Evolutionary conservation across 352 stramenopile species (phyloP), one percentile per base, ranked within the genome.

Genomic region (Globisporangium polare): DNA sequence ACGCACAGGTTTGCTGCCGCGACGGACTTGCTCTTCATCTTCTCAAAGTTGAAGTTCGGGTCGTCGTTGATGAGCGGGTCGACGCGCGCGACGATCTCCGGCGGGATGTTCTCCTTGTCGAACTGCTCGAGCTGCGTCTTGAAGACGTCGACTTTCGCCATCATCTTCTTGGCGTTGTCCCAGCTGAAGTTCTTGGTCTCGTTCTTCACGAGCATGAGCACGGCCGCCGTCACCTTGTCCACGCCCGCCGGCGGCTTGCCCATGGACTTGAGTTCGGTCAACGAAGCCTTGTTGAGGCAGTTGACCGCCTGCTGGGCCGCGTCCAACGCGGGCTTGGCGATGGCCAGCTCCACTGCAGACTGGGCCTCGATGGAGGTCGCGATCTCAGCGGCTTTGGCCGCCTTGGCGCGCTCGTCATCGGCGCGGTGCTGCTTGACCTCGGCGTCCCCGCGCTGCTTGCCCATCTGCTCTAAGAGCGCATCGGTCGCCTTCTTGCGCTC

Each of bases 121-220:
- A 97, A 98, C 22, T 92, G 78, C 66, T 97, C 88, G 2, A 98
- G 71, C 37, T 83, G 75, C 39, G 92, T 73, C 73, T 97, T 97
- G 74, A 98, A 98, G 5, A 89, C 76, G 61, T 97, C 91, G 13
- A 96, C 84, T 39, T 97, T 97, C 2, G 92, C 92, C 92, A 98
- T 98, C 92, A 98, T 97, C 66, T 97, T 98, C 77, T 97, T 98
- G 12, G 92, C 92, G 62, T 96, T 97, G 41, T 98, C 92, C 92
- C 92, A 98, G 45, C 83, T 90, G 49, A 98, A 96, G 63, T 97
- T 96, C 58, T 95, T 95, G 37, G 91, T 97, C 68, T 97, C 91
- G 45, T 91, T 84, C 72, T 97, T 97, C n/a, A 98, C 49, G 73
- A 98, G 89, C 69, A 98, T 97, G 1, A 98, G 68, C 33, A 97